Evolutionary conservation across 2,329 filamentous ascomycete species (phyloP).

Genomic region (Cytospora leucostoma): DNA sequence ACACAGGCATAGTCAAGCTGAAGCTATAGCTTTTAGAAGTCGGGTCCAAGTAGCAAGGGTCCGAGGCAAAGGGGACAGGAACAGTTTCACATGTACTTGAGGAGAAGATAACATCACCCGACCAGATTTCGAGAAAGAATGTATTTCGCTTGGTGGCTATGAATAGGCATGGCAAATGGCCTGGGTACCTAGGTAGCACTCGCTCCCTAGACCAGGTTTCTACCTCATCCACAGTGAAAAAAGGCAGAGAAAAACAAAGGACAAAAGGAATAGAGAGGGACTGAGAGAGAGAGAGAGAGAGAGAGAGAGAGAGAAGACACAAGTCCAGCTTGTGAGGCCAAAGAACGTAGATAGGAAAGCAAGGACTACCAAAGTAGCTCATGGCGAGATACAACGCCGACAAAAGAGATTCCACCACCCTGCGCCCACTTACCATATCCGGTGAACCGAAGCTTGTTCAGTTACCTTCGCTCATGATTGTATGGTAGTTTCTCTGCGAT

Average conservation of each 20-base stretch:
- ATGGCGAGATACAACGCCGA: background rate
- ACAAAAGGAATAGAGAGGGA: too few species aligned
- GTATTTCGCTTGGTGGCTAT: background rate
- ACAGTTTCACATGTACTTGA: background rate
- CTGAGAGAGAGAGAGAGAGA: too few species aligned
- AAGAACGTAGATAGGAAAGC: background rate
- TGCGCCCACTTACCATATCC: background rate
- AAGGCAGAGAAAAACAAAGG: too few species aligned
- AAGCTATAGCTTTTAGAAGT: too few species aligned
- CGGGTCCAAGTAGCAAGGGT: too few species aligned
- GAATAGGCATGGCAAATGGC: background rate
- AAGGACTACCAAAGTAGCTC: background rate
- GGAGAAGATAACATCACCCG: background rate
- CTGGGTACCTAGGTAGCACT: background rate
- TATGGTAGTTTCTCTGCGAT: background rate
- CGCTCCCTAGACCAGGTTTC: background rate
- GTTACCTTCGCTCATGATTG: background rate
- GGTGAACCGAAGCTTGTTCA: background rate
- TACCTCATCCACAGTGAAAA: background rate
- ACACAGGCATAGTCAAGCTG: too few species aligned
- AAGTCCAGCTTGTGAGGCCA: background rate
- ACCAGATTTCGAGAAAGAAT: background rate
- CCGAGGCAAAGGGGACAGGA: background rate
- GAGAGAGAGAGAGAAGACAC: background rate
- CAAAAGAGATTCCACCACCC: slow-evolving; percentile 1